These are phyloP conservation scores for Acanthamoeba sp. DNA, from an alignment of 208 protist species.

Conservation along the genomic window DNA sequence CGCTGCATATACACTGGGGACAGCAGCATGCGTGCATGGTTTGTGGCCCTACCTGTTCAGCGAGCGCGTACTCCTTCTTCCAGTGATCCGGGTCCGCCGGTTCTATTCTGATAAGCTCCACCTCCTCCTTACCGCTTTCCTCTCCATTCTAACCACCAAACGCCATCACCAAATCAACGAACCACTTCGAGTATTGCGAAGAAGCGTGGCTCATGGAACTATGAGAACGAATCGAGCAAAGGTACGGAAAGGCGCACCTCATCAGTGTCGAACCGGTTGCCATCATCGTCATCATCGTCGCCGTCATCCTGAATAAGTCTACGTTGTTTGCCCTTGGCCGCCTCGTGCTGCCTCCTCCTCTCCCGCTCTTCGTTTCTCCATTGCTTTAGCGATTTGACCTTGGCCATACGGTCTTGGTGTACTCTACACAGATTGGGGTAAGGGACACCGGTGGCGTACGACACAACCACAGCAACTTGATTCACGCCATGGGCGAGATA, in stretches of 20 bases:
- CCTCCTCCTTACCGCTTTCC: constrained; percentile 40
- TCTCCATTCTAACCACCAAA: constrained; percentile 9
- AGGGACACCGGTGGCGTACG: neutral
- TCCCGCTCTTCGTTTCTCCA: neutral
- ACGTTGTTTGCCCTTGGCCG: neutral
- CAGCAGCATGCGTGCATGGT: neutral
- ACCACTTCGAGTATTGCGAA: too few relatives aligned
- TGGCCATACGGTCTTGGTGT: neutral
- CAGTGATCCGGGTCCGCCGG: constrained; percentile 60
- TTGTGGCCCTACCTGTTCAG: neutral
- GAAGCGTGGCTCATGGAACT: too few relatives aligned
- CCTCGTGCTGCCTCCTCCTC: neutral
- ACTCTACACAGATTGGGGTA: neutral
- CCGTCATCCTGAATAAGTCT: neutral
- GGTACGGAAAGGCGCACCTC: too few relatives aligned
- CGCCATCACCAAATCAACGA: too few relatives aligned
- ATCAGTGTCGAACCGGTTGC: neutral
- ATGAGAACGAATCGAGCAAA: too few relatives aligned
- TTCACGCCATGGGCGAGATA: neutral
- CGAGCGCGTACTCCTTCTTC: constrained; percentile 20
- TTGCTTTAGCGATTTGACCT: constrained; percentile 47
- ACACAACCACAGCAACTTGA: constrained; percentile 22
- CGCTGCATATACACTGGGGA: too few relatives aligned
- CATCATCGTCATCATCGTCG: neutral
- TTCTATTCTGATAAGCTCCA: constrained; percentile 53